Percentiles rank a stretch among this genome's conserved stretches.
Conservation (phyloP, 2,329 filamentous ascomycete species). For the Aspergillus sp. region DNA sequence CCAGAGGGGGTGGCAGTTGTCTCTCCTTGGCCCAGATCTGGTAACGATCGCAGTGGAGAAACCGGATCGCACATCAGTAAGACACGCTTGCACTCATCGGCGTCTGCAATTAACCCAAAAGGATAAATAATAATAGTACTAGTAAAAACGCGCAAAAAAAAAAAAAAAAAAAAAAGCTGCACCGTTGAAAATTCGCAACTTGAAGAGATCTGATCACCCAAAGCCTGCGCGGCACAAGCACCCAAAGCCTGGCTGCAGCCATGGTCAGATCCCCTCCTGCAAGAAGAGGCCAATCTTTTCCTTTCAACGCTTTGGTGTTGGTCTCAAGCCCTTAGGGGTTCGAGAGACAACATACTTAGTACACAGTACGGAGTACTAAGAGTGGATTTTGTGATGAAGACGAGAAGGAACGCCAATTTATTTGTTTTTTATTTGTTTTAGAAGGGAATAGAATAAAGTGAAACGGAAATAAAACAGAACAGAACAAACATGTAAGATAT, state of each 20-base stretch:
- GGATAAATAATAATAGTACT: too few species aligned
- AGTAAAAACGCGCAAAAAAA: not conserved
- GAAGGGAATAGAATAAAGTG: conserved; percentile 15
- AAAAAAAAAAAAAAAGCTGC: not conserved
- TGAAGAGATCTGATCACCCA: conserved; percentile 19
- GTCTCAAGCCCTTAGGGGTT: not conserved
- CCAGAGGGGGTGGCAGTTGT: conserved; percentile 1
- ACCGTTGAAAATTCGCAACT: conserved; percentile 20
- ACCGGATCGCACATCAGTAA: conserved; percentile 19
- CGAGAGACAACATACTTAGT: not conserved
- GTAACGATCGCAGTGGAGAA: conserved; percentile 24
- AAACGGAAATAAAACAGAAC: not conserved
- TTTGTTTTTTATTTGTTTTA: not conserved
- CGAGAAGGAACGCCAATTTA: not conserved
- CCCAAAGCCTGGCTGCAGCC: conserved; percentile 16
- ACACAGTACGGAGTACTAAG: not conserved
- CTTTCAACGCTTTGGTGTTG: not conserved
- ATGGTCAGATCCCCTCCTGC: conserved; percentile 21
- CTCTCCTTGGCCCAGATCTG: conserved; percentile 21
- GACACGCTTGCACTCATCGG: conserved; percentile 6
- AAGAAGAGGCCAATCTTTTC: conserved; percentile 9
- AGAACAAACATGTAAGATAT: too few species aligned
- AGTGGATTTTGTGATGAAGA: not conserved
- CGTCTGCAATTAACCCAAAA: conserved; percentile 16
- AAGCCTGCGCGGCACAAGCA: conserved; percentile 10